These are phyloP conservation scores for Botrytis porri DNA, from an alignment of 2,329 filamentous ascomycete species.

Conservation along the genomic window DNA sequence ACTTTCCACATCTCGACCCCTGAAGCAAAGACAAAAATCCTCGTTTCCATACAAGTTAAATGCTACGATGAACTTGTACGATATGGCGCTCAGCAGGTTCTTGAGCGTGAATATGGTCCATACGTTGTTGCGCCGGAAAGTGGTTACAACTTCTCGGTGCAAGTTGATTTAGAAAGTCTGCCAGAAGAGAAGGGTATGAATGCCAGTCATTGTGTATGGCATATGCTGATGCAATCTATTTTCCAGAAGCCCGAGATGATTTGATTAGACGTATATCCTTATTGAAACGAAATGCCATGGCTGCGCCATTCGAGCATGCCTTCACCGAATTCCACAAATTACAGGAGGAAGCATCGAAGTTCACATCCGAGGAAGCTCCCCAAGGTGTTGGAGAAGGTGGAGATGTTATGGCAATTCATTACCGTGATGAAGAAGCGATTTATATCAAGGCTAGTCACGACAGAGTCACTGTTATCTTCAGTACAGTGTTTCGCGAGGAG, in stretches of 20 bases:
- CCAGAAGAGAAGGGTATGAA: conserved; percentile 70
- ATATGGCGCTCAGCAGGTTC: conserved; percentile 87
- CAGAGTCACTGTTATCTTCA: conserved; percentile 98
- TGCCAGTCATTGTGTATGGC: background rate
- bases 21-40: conserved; percentile 87
- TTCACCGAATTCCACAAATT: conserved; percentile 89
- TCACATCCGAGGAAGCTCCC: conserved; percentile 89
- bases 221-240: conserved; percentile 17
- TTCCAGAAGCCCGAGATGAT: conserved; percentile 72
- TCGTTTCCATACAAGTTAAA: conserved; percentile 91
- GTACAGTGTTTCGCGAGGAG: conserved; percentile 95
- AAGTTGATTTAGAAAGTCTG: conserved; percentile 83
- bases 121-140: conserved; percentile 85
- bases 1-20: conserved; percentile 98
- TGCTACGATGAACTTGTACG: conserved; percentile 90
- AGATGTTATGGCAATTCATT: conserved; percentile 93
- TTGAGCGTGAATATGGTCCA: conserved; percentile 89
- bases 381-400: conserved; percentile 87
- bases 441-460: conserved; percentile 98
- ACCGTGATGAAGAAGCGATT: conserved; percentile 97
- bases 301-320: conserved; percentile 94
- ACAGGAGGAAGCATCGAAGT: conserved; percentile 84
- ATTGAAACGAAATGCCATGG: conserved; percentile 98
- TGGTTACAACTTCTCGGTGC: conserved; percentile 93
- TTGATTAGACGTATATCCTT: conserved; percentile 84